Conservation (phyloP, 148 eudicot species). For the Vaccinium macrocarpon region DNA sequence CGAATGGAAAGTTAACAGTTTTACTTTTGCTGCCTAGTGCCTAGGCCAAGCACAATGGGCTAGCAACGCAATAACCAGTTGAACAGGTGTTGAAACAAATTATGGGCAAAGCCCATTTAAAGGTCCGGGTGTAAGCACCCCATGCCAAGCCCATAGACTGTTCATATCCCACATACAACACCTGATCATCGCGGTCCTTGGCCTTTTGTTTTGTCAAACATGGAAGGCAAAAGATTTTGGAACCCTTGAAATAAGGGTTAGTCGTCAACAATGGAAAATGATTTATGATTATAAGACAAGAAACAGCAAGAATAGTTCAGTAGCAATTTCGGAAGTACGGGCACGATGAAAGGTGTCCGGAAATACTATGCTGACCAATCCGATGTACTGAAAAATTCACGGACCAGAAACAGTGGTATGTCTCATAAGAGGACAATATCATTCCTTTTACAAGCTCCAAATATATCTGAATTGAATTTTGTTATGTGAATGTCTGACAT, state of each 20-base stretch:
- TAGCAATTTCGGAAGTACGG: neutral
- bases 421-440: neutral
- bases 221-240: neutral
- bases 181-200: neutral
- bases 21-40: neutral
- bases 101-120: neutral
- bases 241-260: neutral
- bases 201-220: neutral
- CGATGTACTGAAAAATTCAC: neutral
- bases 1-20: neutral
- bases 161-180: neutral
- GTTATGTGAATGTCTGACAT: no score
- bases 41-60: neutral
- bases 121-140: neutral
- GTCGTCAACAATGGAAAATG: neutral
- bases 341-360: neutral
- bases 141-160: neutral
- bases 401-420: neutral
- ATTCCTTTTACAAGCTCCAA: neutral
- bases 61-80: neutral
- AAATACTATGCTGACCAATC: neutral
- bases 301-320: neutral
- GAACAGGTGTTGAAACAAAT: neutral
- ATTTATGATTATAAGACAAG: neutral
- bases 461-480: no score